Conservation (phyloP, 2,329 filamentous ascomycete genomes). For the Penicillium expansum region DNA sequence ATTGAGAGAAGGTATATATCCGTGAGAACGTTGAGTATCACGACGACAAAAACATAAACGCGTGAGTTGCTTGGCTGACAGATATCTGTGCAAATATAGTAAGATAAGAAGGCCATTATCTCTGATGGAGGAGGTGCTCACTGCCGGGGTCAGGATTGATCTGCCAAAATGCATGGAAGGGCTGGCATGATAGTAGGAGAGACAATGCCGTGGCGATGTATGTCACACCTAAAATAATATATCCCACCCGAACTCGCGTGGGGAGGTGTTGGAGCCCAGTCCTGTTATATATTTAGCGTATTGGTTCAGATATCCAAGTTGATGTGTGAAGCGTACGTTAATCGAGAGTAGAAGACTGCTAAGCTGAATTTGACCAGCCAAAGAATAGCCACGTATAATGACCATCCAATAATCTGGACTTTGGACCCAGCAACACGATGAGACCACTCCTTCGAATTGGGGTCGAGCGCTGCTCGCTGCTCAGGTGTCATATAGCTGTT, state of each 20-base stretch:
- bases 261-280: constrained; percentile 40
- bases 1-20: constrained; percentile 59
- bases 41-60: constrained; percentile 47
- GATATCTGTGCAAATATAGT: constrained; percentile 29
- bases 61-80: constrained; percentile 50
- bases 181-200: constrained; percentile 53
- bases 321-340: constrained; percentile 41
- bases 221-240: constrained; percentile 47
- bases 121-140: constrained; percentile 31
- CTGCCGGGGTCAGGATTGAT: constrained; percentile 57
- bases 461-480: constrained; percentile 47
- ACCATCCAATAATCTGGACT: constrained; percentile 54
- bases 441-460: constrained; percentile 46
- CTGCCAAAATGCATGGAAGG: constrained; percentile 57
- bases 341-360: constrained; percentile 54
- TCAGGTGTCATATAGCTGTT: constrained; percentile 56
- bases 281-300: constrained; percentile 24
- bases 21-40: constrained; percentile 53
- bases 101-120: background rate
- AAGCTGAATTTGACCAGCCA: constrained; percentile 55
- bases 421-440: constrained; percentile 51
- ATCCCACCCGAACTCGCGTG: constrained; percentile 49
- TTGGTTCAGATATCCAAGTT: background rate
- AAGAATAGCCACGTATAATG: constrained; percentile 52
- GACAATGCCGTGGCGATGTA: constrained; percentile 50